Evolutionary conservation across 73 alveolate species (phyloP).

Genomic region (Paramecium sexaurelia): DNA sequence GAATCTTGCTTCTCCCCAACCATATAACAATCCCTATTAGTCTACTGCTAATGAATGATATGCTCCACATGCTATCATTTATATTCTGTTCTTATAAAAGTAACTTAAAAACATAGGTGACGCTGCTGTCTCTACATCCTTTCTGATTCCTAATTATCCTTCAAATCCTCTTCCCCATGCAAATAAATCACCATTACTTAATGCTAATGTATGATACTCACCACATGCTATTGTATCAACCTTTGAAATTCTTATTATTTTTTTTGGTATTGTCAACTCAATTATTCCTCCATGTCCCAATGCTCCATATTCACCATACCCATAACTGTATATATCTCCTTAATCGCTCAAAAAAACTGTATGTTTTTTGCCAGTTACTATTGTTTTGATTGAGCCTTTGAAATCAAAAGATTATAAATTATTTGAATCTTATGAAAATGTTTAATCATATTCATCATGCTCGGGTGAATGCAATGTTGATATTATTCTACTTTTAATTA

Average conservation of each 20-base stretch:
- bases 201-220: constrained; percentile 96
- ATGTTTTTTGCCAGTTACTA: constrained; percentile 66
- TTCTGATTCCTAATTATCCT: constrained; percentile 98
- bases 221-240: constrained; percentile 97
- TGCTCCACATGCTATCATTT: constrained; percentile 94
- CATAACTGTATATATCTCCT: constrained; percentile 94
- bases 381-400: constrained; percentile 57
- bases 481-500: not conserved
- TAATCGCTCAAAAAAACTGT: constrained; percentile 74
- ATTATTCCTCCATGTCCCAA: constrained; percentile 98
- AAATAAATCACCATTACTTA: constrained; percentile 95
- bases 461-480: constrained; percentile 64
- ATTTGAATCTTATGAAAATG: constrained; percentile 58
- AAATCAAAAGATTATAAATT: constrained; percentile 45
- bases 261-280: constrained; percentile 77
- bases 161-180: constrained; percentile 99
- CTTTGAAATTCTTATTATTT: constrained; percentile 85
- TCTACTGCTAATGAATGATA: constrained; percentile 95
- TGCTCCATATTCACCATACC: constrained; percentile 92
- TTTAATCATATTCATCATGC: constrained; percentile 59
- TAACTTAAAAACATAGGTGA: constrained; percentile 93
- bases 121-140: constrained; percentile 90
- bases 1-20: constrained; percentile 99
- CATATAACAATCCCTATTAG: constrained; percentile 87
- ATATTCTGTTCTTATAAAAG: constrained; percentile 92